Percentiles rank a stretch among this genome's conserved stretches.
Evolutionary conservation across 345 rosid species (phyloP).

Genomic region (Combretum micranthum): DNA sequence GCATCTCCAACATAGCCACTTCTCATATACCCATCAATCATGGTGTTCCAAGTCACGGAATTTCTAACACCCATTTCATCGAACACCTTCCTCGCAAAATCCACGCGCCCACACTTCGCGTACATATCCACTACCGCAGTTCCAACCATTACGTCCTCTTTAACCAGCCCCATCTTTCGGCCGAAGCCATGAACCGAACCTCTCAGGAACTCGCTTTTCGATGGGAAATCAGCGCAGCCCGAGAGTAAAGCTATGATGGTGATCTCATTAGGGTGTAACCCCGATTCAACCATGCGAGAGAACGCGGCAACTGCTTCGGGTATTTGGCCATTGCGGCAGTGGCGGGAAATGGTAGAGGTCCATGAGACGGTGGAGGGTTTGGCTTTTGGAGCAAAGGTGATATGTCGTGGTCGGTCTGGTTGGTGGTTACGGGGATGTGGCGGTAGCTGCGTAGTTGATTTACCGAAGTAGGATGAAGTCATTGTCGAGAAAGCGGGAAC

Average conservation of each 20-base stretch:
- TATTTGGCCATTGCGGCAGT: slow-evolving; percentile 49
- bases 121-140: slow-evolving; percentile 61
- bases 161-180: slow-evolving; percentile 48
- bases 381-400: no score
- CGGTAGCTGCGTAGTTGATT: no score
- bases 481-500: no score
- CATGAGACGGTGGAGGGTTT: slow-evolving; percentile 36
- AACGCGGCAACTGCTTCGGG: slow-evolving; percentile 42
- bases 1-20: slow-evolving; percentile 36
- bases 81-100: slow-evolving; percentile 46
- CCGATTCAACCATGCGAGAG: slow-evolving; percentile 48
- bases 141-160: slow-evolving; percentile 52
- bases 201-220: slow-evolving; percentile 27
- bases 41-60: slow-evolving; percentile 63
- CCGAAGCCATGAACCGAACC: slow-evolving; percentile 51
- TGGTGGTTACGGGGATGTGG: no score
- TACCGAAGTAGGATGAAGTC: no score
- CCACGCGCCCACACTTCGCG: slow-evolving; percentile 35
- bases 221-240: slow-evolving; percentile 37
- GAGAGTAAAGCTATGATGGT: slow-evolving; percentile 52
- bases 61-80: slow-evolving; percentile 41
- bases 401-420: no score
- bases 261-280: slow-evolving; percentile 56
- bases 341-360: slow-evolving; percentile 67
- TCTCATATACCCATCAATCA: slow-evolving; percentile 63